Base-by-base conservation (phyloP, 768 basidiomycete species). In the Podaxis carcinomalis region DNA sequence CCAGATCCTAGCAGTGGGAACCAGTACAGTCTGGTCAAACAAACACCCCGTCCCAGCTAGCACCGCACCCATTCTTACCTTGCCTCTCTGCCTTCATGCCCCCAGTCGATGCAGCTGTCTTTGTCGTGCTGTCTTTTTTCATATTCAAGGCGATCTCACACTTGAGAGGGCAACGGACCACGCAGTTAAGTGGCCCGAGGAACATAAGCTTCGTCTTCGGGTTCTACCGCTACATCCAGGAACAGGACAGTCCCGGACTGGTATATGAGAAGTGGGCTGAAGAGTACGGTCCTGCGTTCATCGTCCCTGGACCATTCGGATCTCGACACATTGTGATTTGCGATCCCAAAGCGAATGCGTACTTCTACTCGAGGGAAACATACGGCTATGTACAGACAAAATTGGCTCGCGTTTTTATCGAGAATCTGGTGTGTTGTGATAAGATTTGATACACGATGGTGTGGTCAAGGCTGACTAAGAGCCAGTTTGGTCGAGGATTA, bases 311-410 rank as follows among this genome's bases (percentile, higher is more conserved):
- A 0, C 63, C 69, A 0, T 61, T 83, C 5, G 79, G 78, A 0
- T 65, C 72, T 0, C 68, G 55, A 6, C 65, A 64, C 4, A 65
- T 83, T 23, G 65, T 80, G 3, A 67, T 83, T 4, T 72, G 74
- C 47, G 83, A 83, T 63, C 78, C 78, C 2, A 83, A 79, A 68
- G 83, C 85, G 0, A 69, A 81, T 19, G 73, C 77, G 0, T 82
- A 86, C 63, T 76, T 83, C 44, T 82, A 77, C 59, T 72, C 78
- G 13, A 75, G 70, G 57, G 85, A 86, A 54, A 80, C 83, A 0
- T 81, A 72, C 51, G 74, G 71, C 0, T 86, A 86, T 63, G 68
- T 77, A 0, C 78, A 78, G 37, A 76, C 75, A 0, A 70, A 68
- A 2, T 64, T 77, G 14, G 61, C 69, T 2, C 75, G 68, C 47